Conservation (phyloP, 371 early-diverging fungal species). For the Enterocytospora artemiae region DNA sequence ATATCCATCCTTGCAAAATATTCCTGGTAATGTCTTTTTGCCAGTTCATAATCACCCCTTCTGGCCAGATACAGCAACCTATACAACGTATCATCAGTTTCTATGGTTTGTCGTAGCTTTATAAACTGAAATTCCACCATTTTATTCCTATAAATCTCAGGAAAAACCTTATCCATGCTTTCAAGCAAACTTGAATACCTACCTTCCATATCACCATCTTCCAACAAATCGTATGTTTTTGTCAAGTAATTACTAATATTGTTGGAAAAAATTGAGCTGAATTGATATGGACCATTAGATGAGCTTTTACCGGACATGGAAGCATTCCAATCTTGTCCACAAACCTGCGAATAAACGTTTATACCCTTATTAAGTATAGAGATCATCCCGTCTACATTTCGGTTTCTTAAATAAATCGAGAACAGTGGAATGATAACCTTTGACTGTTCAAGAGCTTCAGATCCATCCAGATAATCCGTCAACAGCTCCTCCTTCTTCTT, state of each 20-base stretch:
- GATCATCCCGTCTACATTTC: conserved; percentile 13
- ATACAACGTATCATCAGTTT: conserved; percentile 15
- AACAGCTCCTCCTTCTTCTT: conserved; percentile 9
- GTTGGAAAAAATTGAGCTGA: no score
- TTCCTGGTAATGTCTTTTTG: neutral
- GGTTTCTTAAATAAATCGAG: conserved; percentile 20
- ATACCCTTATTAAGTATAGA: conserved; percentile 7
- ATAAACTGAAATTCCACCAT: conserved; percentile 24
- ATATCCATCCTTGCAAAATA: neutral
- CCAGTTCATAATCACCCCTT: neutral
- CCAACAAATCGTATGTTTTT: conserved; percentile 9
- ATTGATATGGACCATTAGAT: no score
- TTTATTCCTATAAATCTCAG: conserved; percentile 8
- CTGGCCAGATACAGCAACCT: conserved; percentile 18
- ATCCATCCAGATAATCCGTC: conserved; percentile 1
- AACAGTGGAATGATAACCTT: conserved; percentile 15
- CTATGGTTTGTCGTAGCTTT: neutral
- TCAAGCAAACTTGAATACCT: no score
- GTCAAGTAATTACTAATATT: no score
- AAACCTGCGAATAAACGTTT: neutral
- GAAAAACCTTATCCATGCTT: no score
- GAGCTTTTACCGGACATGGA: no score
- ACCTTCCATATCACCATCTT: no score
- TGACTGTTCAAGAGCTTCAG: neutral
- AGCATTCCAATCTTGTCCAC: neutral